Evolutionary conservation across 148 eudicot genomes (phyloP).

Genomic region (Fagopyrum homotropicum): DNA sequence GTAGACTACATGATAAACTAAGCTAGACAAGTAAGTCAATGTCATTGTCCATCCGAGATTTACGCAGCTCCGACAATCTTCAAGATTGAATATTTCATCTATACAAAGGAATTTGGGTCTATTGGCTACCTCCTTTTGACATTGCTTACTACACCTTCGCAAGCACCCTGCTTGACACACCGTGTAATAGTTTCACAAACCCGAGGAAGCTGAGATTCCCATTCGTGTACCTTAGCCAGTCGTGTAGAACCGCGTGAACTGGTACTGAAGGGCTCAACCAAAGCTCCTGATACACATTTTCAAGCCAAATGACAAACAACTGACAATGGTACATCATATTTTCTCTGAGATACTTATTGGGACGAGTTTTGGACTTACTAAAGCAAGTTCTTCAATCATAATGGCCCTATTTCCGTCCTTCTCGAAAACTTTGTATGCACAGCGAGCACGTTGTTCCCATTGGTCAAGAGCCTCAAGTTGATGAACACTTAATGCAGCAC

Average conservation of each 20-base stretch:
- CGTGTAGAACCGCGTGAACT: constrained; percentile 45
- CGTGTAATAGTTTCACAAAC: constrained; percentile 45
- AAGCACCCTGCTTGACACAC: constrained; percentile 28
- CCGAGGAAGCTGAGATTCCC: constrained; percentile 59
- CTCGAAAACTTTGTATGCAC: constrained; percentile 53
- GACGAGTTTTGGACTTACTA: too few relatives aligned
- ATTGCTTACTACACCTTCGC: constrained; percentile 23
- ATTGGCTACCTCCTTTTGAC: background rate
- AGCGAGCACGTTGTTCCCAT: constrained; percentile 57
- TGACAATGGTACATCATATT: too few relatives aligned
- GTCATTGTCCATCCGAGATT: background rate
- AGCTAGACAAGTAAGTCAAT: too few relatives aligned
- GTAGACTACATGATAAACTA: too few relatives aligned
- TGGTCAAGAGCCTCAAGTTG: constrained; percentile 46
- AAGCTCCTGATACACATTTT: constrained; percentile 39
- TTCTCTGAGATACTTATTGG: too few relatives aligned
- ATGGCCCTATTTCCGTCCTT: constrained; percentile 54
- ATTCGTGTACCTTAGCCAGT: constrained; percentile 53
- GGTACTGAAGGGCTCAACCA: constrained; percentile 51
- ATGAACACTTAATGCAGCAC: constrained; percentile 50
- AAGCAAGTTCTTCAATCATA: constrained; percentile 56
- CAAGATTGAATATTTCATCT: background rate
- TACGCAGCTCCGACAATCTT: background rate
- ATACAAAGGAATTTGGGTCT: background rate
- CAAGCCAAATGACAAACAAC: too few relatives aligned